phyloP scores from a whole-genome alignment of 2,329 filamentous ascomycete genomes.

The Ramichloridium luteum region DNA sequence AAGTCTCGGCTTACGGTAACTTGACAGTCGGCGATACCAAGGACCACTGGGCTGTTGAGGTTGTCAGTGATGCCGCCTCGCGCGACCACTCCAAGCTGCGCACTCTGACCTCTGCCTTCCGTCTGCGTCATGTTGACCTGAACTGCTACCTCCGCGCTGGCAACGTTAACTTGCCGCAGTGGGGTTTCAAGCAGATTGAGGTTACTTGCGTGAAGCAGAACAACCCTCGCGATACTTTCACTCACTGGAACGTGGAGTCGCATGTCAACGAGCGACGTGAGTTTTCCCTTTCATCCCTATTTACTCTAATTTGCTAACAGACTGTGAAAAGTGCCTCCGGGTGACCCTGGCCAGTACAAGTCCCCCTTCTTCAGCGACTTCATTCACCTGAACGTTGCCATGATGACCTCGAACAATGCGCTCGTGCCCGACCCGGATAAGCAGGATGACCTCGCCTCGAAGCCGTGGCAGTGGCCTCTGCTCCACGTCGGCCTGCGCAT shows the following conservation, averaged over 20 bases:
- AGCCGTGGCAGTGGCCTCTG: constrained; percentile 98
- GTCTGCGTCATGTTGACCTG: constrained; percentile 67
- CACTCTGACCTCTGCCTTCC: constrained; percentile 86
- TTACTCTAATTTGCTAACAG: constrained; percentile 23
- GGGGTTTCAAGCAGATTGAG: constrained; percentile 99
- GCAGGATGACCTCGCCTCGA: constrained; percentile 91
- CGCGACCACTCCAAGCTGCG: constrained; percentile 73
- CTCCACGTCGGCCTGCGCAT: constrained; percentile 91
- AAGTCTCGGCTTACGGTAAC: constrained; percentile 95
- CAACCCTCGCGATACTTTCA: constrained; percentile 84
- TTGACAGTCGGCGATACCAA: constrained; percentile 91
- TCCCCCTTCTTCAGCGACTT: constrained; percentile 98
- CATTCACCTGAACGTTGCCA: constrained; percentile 93
- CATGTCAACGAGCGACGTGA: constrained; percentile 87
- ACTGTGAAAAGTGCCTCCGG: constrained; percentile 56
- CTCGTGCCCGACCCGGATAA: constrained; percentile 96
- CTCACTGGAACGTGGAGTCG: constrained; percentile 97
- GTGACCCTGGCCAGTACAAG: constrained; percentile 83
- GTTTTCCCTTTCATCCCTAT: constrained; percentile 25
- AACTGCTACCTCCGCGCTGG: constrained; percentile 91
- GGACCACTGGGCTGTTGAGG: constrained; percentile 92
- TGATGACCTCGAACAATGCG: constrained; percentile 99
- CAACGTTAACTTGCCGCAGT: constrained; percentile 92
- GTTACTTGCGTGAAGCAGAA: constrained; percentile 90
- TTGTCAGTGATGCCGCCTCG: constrained; percentile 79